phyloP scores from a whole-genome alignment of 2,329 filamentous ascomycete species.

The Helicocarpus griseus region DNA sequence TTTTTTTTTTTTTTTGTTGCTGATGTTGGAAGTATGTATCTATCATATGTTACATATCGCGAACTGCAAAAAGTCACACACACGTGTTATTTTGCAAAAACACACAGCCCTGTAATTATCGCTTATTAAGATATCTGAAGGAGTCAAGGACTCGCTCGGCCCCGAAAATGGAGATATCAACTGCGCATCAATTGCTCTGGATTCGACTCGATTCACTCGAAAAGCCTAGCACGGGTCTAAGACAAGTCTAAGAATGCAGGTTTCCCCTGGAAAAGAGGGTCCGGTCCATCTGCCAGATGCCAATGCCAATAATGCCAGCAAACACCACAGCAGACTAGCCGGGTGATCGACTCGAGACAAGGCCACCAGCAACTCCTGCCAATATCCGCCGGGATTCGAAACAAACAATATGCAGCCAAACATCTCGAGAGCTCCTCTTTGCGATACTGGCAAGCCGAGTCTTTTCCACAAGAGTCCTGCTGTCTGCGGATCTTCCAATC shows the following conservation, averaged over 20 bases:
- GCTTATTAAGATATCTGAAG: slow-evolving; percentile 2
- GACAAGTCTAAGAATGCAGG: not conserved
- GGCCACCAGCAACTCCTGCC: not conserved
- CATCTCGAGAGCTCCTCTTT: too few species aligned
- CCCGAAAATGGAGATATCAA: not conserved
- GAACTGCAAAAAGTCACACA: not conserved
- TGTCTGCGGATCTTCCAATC: too few species aligned
- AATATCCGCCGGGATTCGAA: too few species aligned
- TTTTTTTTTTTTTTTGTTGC: not conserved
- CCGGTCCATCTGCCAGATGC: not conserved
- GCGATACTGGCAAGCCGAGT: too few species aligned
- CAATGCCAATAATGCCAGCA: not conserved
- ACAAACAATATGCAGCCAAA: too few species aligned
- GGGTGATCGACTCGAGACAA: not conserved
- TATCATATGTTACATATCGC: not conserved
- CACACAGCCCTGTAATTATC: not conserved
- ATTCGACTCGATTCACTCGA: not conserved
- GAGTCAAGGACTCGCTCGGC: not conserved
- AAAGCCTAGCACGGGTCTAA: too few species aligned
- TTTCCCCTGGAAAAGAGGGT: not conserved
- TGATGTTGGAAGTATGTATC: not conserved
- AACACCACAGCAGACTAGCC: too few species aligned
- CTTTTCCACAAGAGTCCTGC: too few species aligned
- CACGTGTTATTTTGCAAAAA: not conserved
- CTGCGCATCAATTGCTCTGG: not conserved